phyloP scores from a whole-genome alignment of 208 protist species.

The Leishmania aethiopica region DNA sequence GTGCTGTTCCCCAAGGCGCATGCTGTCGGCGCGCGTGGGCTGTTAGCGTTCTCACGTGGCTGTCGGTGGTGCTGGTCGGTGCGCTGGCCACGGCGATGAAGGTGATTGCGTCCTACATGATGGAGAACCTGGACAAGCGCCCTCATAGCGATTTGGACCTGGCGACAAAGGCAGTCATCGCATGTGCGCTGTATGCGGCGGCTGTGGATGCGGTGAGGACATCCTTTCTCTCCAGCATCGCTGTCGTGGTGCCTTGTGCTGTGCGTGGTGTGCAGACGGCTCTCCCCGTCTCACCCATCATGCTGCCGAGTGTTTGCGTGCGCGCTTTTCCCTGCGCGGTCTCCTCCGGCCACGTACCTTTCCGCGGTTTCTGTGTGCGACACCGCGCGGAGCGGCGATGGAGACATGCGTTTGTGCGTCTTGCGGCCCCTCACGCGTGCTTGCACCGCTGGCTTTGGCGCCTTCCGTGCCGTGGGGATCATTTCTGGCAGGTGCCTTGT shows the following conservation, averaged over 20 bases:
- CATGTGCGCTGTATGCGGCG: background rate
- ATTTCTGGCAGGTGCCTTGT: background rate
- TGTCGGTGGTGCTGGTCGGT: background rate
- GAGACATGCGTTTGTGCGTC: background rate
- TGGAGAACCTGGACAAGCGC: background rate
- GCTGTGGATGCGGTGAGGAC: background rate
- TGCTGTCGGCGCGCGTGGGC: background rate
- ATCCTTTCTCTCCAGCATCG: background rate
- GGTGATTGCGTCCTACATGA: background rate
- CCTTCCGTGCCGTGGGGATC: background rate
- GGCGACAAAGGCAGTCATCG: background rate
- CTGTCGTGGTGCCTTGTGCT: background rate
- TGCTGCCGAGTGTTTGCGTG: background rate
- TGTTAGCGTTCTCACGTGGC: background rate
- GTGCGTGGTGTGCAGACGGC: background rate
- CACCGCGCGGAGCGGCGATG: background rate
- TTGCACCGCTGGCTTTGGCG: background rate
- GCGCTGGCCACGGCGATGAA: background rate
- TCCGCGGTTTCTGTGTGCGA: background rate
- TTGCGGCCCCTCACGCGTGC: background rate
- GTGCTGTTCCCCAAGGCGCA: background rate
- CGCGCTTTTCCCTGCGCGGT: background rate
- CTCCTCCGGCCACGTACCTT: background rate
- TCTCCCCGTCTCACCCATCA: background rate
- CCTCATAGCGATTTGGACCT: background rate